Percentiles rank a stretch among this genome's conserved stretches.
These are phyloP conservation scores for Curvularia lunata DNA, from an alignment of 2,329 filamentous ascomycete genomes.

Conservation along the genomic window DNA sequence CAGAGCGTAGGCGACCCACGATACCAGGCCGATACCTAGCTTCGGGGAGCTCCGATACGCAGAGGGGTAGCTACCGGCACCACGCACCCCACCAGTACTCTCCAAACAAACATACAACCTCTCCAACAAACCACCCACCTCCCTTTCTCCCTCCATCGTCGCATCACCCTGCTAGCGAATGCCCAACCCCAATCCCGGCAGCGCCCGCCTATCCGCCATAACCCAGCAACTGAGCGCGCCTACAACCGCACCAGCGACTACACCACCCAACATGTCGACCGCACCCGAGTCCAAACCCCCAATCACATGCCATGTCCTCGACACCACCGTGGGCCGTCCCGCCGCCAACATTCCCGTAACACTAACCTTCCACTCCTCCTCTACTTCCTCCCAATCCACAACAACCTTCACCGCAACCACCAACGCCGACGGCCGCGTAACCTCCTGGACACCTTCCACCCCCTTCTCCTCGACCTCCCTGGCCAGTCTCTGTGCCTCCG, in stretches of 20 bases:
- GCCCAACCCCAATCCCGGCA: slow-evolving; percentile 7
- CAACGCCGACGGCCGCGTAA: slow-evolving; percentile 77
- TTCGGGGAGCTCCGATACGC: not conserved
- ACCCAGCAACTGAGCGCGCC: slow-evolving; percentile 23
- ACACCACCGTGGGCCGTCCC: slow-evolving; percentile 76
- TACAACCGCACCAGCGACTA: slow-evolving; percentile 3
- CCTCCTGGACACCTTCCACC: slow-evolving; percentile 66
- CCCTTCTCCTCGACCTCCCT: slow-evolving; percentile 50
- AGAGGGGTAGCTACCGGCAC: not conserved
- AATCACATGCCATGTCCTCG: slow-evolving; percentile 87
- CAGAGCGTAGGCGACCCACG: not conserved
- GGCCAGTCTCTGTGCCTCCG: slow-evolving; percentile 43
- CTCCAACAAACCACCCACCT: not conserved
- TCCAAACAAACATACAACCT: not conserved
- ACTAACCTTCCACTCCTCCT: slow-evolving; percentile 57
- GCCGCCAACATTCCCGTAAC: slow-evolving; percentile 70
- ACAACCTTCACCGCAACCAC: slow-evolving; percentile 66
- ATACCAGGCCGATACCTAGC: not conserved
- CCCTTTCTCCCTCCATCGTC: not conserved
- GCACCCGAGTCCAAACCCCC: slow-evolving; percentile 51
- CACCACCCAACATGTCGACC: slow-evolving; percentile 22
- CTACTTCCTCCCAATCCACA: slow-evolving; percentile 49
- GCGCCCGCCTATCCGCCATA: slow-evolving; percentile 30
- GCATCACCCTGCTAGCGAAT: not conserved
- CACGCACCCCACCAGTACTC: too few species aligned